Evolutionary conservation across 2,329 filamentous ascomycete genomes (phyloP).

Genomic region (Fusarium scirpi): DNA sequence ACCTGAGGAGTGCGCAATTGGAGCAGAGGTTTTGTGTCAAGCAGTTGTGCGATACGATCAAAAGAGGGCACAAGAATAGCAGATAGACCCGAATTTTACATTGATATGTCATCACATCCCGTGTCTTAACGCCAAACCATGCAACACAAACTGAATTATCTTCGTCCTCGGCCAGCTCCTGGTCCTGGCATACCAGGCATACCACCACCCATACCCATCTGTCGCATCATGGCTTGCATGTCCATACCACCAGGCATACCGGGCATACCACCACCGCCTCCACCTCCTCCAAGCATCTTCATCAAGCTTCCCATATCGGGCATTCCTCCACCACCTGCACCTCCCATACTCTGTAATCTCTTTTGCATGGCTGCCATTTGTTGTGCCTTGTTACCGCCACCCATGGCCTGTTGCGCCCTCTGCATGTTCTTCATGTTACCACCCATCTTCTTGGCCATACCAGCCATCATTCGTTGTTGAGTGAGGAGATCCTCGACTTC

Average conservation of each 20-base stretch:
- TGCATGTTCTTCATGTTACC: constrained; percentile 99
- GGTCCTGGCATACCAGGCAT: constrained; percentile 50
- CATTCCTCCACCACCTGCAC: constrained; percentile 75
- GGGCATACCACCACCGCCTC: constrained; percentile 44
- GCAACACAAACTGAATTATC: constrained; percentile 45
- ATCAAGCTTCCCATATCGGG: constrained; percentile 88
- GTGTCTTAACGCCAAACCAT: constrained; percentile 15
- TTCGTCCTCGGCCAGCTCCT: constrained; percentile 48
- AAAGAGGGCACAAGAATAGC: constrained; percentile 19
- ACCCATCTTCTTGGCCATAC: constrained; percentile 99
- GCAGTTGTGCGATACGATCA: constrained; percentile 43
- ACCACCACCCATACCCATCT: constrained; percentile 73
- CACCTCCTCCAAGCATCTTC: constrained; percentile 84
- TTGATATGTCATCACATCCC: constrained; percentile 14
- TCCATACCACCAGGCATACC: constrained; percentile 80
- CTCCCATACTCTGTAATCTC: constrained; percentile 91
- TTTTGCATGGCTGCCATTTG: constrained; percentile 99
- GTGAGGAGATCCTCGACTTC: constrained; percentile 98
- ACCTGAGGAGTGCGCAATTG: constrained; percentile 48
- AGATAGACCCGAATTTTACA: background rate
- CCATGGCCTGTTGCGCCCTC: constrained; percentile 89
- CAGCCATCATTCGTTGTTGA: constrained; percentile 98
- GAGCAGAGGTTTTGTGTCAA: constrained; percentile 42
- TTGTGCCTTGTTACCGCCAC: constrained; percentile 89
- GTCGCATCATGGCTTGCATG: constrained; percentile 84